phyloP scores from a whole-genome alignment of 2,329 filamentous ascomycete species.

The Pseudogymnoascus sp. region DNA sequence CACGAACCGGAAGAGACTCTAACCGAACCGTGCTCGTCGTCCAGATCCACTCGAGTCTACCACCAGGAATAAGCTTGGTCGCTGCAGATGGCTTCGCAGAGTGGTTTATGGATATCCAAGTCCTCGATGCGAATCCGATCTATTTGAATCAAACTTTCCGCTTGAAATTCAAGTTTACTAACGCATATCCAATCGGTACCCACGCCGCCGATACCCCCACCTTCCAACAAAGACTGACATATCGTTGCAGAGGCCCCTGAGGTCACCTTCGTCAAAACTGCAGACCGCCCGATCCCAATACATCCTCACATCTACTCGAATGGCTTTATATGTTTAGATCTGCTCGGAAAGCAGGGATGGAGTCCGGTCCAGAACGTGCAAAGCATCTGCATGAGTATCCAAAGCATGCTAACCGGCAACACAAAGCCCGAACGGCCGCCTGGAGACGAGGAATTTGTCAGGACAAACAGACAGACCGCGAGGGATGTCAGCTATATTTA shows the following conservation, averaged over 20 bases:
- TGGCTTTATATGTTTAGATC: slow-evolving; percentile 94
- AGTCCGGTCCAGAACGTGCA: slow-evolving; percentile 95
- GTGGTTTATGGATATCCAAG: slow-evolving; percentile 87
- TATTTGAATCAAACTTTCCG: slow-evolving; percentile 75
- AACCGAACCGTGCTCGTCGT: not conserved
- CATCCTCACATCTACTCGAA: slow-evolving; percentile 98
- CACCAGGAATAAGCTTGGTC: slow-evolving; percentile 68
- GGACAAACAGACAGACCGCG: slow-evolving; percentile 67
- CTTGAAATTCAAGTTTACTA: slow-evolving; percentile 77
- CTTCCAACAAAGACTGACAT: not conserved
- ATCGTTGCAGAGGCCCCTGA: slow-evolving; percentile 70
- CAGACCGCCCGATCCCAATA: slow-evolving; percentile 68
- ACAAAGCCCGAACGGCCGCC: slow-evolving; percentile 82
- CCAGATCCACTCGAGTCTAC: slow-evolving; percentile 30
- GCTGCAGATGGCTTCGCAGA: slow-evolving; percentile 74
- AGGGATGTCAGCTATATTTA: slow-evolving; percentile 90
- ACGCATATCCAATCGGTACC: slow-evolving; percentile 81
- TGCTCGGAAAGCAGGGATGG: slow-evolving; percentile 84
- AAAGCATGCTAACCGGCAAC: slow-evolving; percentile 97
- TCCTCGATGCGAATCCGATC: slow-evolving; percentile 83
- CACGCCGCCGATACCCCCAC: slow-evolving; percentile 8
- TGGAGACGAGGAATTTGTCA: slow-evolving; percentile 83
- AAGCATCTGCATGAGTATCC: slow-evolving; percentile 91
- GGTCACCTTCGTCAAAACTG: slow-evolving; percentile 70
- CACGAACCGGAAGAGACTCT: not conserved